Evolutionary conservation across 192 early-diverging fungal genomes (phyloP), one percentile per base, ranked within the genome.

Genomic region (Gonapodya prolifera): DNA sequence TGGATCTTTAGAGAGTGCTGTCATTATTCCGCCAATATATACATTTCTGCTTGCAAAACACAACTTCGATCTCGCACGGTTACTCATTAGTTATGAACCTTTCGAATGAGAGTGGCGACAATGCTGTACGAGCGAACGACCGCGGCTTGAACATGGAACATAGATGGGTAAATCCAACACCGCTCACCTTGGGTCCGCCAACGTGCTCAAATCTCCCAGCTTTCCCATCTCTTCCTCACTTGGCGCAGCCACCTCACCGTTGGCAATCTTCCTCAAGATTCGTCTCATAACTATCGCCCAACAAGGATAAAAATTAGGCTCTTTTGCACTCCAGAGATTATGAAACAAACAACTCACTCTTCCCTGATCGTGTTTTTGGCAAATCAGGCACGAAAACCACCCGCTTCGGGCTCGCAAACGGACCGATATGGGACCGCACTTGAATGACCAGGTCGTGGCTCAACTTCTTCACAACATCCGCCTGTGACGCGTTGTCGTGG

Each of bases 351-450:
- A 73, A 73, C 71, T 32, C 31, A 73, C 71, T 94, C 86, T 98
- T 98, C 74, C 96, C 96, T 34, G 90, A 92, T 32, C 96, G 89
- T 31, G 96, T 98, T 88, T 98, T 97, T 81, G 96, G 96, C 77
- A 98, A 85, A 83, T 96, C 95, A 30, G 85, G 85, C 1, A 94
- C 91, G 77, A 97, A 79, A 76, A 96, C 89, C 34, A 98, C 90
- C 36, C 86, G 84, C 83, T 94, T 95, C 31, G 96, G 95, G 2
- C 92, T 88, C 70, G 96, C 96, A 79, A 98, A 96, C 23, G 96
- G 92, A 0, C 95, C 96, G 84, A 98, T 97, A 77, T 91, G 90
- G 69, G 91, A 87, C 75, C 94, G 92, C 8, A 98, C 91, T 77
- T 94, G 92, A 31, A 87, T 77, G 33, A 88, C 84, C 36, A 98